Base-by-base conservation (phyloP, 179 eudicot genomes). In the Nepenthes alata region DNA sequence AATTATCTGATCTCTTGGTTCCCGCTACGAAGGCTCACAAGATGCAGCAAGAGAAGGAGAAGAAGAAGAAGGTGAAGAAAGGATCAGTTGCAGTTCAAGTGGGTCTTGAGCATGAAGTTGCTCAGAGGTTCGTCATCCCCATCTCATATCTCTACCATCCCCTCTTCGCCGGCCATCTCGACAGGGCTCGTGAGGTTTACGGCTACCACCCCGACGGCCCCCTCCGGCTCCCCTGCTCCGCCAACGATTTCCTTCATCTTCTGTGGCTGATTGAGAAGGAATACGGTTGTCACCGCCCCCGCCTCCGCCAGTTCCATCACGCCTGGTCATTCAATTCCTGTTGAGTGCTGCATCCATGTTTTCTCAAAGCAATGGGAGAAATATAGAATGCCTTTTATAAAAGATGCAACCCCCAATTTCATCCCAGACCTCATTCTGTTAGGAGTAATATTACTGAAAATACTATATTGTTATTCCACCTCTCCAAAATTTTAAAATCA, bases 151-250 rank as follows among this genome's bases (percentile, higher is more conserved):
- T 81, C 45, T 75, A 78, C 35, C 78, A 78, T 49, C 83, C 80
- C 7, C 58, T 71, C 49, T 70, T 78, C 58, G 50, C 57, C 5
- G 60, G 51, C 14, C 55, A 78, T 4, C 47, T 81, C n/a, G 85
- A 81, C 2, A 65, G 61, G 60, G 80, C 85, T 47, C 65, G 75
- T 35, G 85, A 81, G 59, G 52, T 78, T 5, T 81, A 78, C 36
- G 85, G 81, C 3, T 81, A 78, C 72, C 72, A 68, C 45, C 53
- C 71, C 45, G 62, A 67, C 4, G 83, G 85, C 1, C 83, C 79
- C 0, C 77, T 81, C 0, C 55, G 67, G 73, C 69, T 81, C 0
- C 83, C 83, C 0, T 81, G 81, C 47, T 73, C 85, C 2, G 75
- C 75, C 0, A 77, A 78, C 6, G 78, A 81, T 15, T 81, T 81